Evolutionary conservation across 2,329 filamentous ascomycete genomes (phyloP).

Genomic region (Emergomyces orientalis): DNA sequence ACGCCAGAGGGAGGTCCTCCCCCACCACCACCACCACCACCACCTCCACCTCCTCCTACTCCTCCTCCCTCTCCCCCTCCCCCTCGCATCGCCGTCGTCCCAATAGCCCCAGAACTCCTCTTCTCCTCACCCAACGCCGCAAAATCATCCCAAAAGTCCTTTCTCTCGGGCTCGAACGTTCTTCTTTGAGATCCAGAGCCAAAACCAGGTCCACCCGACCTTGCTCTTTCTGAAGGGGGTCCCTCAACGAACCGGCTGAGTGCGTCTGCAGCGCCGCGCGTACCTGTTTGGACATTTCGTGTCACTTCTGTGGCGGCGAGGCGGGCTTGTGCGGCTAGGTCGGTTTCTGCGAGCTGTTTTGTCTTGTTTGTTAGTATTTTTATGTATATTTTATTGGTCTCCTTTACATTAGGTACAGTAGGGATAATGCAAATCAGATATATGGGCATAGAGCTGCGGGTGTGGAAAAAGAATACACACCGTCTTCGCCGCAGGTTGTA

Average conservation of each 20-base stretch:
- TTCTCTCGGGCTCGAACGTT: conserved; percentile 53
- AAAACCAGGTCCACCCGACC: conserved; percentile 31
- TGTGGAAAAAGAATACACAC: conserved; percentile 38
- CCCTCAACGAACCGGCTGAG: conserved; percentile 86
- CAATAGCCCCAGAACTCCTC: conserved; percentile 43
- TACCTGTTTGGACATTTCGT: conserved; percentile 55
- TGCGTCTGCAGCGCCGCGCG: conserved; percentile 64
- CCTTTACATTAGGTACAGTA: too few species aligned
- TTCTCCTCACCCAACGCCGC: conserved; percentile 49
- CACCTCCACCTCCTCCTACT: conserved; percentile 27
- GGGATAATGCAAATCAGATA: too few species aligned
- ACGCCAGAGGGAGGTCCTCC: conserved; percentile 11
- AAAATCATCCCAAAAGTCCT: conserved; percentile 90
- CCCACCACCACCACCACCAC: conserved; percentile 24
- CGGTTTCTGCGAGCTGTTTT: conserved; percentile 65
- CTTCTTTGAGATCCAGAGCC: conserved; percentile 39
- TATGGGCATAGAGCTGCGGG: too few species aligned
- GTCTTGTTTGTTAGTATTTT: not conserved
- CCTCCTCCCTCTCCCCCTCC: conserved; percentile 21
- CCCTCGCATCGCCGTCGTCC: conserved; percentile 56
- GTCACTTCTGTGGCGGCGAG: conserved; percentile 44
- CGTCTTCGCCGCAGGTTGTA: conserved; percentile 86
- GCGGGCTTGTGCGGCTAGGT: conserved; percentile 65
- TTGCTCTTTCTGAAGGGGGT: conserved; percentile 38
- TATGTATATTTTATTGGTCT: not conserved